These are phyloP conservation scores for Termitomyces heimii DNA, from an alignment of 768 basidiomycete genomes.

Conservation along the genomic window DNA sequence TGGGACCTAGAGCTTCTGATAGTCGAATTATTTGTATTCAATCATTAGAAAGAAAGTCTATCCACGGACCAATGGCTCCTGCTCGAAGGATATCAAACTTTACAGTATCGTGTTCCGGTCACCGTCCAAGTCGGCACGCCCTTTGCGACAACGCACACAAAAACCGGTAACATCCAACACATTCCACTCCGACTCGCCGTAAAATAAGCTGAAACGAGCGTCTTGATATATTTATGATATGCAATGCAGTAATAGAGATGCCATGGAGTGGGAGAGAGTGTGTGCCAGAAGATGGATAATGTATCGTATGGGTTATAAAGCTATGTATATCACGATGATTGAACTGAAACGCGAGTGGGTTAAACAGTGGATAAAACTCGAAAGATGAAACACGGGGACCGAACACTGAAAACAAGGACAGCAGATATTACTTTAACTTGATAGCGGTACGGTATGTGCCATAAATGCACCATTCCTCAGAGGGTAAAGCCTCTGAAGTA, in stretches of 20 bases:
- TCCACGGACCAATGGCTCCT: not conserved
- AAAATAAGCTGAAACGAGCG: not conserved
- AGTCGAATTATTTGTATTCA: too few relatives aligned
- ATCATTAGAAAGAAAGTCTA: not conserved
- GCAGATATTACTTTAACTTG: constrained; percentile 5
- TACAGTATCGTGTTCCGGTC: not conserved
- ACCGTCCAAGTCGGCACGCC: too few relatives aligned
- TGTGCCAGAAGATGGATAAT: not conserved
- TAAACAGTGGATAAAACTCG: not conserved
- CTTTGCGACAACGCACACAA: too few relatives aligned
- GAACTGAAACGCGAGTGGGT: constrained; percentile 1
- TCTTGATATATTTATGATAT: constrained; percentile 5
- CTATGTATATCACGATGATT: constrained; percentile 2
- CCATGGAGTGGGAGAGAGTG: constrained; percentile 1
- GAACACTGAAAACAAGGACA: constrained; percentile 7
- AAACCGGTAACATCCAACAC: too few relatives aligned
- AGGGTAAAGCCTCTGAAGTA: constrained; percentile 40
- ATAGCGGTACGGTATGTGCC: not conserved
- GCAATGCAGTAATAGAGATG: constrained; percentile 9
- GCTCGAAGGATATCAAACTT: not conserved
- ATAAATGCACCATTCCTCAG: constrained; percentile 8
- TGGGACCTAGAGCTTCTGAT: too few relatives aligned
- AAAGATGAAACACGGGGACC: not conserved
- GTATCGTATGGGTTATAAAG: constrained; percentile 5
- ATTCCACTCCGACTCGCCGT: not conserved